Percentiles rank a stretch among this genome's conserved stretches.
phyloP scores from a whole-genome alignment of 257 asterid species.

The Scutellaria baicalensis region DNA sequence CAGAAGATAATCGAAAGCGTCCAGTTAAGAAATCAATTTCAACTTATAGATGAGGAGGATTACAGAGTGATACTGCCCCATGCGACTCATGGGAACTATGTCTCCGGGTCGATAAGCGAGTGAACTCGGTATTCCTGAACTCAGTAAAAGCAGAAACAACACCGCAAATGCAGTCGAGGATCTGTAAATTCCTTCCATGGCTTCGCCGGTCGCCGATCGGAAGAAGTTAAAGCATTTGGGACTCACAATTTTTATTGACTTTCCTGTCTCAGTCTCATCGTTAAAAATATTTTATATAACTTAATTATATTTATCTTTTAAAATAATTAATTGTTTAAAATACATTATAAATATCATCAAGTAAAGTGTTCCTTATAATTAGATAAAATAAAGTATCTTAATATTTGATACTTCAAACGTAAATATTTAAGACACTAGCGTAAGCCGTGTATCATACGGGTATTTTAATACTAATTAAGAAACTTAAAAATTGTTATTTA shows the following conservation, averaged over 20 bases:
- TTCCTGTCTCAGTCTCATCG: background rate
- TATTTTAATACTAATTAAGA: too few species aligned
- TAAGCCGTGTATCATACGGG: too few species aligned
- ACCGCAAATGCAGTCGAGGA: constrained; percentile 19
- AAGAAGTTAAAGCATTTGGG: background rate
- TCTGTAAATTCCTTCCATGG: constrained; percentile 34
- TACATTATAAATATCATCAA: too few species aligned
- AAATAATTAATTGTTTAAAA: too few species aligned
- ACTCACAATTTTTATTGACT: background rate
- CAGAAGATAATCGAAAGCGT: background rate
- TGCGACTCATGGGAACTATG: constrained; percentile 84
- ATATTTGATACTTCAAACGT: too few species aligned
- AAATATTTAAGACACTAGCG: too few species aligned
- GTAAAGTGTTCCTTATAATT: too few species aligned
- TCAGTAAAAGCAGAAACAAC: constrained; percentile 30
- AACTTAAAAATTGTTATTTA: too few species aligned
- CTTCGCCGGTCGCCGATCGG: constrained; percentile 17
- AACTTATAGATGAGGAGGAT: background rate
- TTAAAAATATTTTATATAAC: too few species aligned
- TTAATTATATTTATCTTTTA: too few species aligned
- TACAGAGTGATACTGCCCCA: constrained; percentile 95
- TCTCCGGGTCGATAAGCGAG: constrained; percentile 84
- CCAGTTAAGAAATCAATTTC: background rate
- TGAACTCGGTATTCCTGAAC: constrained; percentile 28
- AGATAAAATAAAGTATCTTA: too few species aligned